Percentiles rank a stretch among this genome's conserved stretches.
phyloP scores from a whole-genome alignment of 306 rosid genomes.

The Urtica urens region DNA sequence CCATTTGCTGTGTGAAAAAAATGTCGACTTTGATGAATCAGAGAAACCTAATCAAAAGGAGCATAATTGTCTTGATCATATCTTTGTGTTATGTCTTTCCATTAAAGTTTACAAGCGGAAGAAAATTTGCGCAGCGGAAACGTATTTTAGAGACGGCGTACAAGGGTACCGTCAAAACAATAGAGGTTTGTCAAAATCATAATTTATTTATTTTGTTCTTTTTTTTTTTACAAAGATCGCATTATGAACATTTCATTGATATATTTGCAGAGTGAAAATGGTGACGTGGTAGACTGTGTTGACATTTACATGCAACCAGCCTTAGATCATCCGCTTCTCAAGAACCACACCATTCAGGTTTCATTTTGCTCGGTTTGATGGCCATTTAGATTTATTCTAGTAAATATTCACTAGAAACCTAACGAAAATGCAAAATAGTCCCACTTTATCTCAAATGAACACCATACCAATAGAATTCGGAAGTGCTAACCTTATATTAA shows the following conservation, averaged over 20 bases:
- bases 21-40: neutral
- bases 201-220: neutral
- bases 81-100: neutral
- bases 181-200: neutral
- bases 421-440: too few relatives aligned
- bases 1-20: too few relatives aligned
- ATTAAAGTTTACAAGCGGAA: neutral
- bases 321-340: slow-evolving; percentile 20
- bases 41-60: neutral
- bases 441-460: too few relatives aligned
- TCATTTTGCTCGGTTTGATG: neutral
- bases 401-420: neutral
- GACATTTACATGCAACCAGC: slow-evolving; percentile 20
- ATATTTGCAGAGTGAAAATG: slow-evolving; percentile 9
- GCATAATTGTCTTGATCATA: neutral
- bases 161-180: slow-evolving; percentile 4
- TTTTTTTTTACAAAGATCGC: neutral
- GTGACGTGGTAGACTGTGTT: slow-evolving; percentile 16
- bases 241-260: neutral
- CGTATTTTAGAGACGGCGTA: neutral
- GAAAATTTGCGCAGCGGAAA: neutral
- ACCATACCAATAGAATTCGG: too few relatives aligned
- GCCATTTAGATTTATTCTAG: neutral
- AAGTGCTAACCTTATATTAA: too few relatives aligned
- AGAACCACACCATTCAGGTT: slow-evolving; percentile 18